Evolutionary conservation across 805 yeast species (phyloP), one percentile per base, ranked within the genome.

Genomic region (Saccharomycopsis fibuligera): DNA sequence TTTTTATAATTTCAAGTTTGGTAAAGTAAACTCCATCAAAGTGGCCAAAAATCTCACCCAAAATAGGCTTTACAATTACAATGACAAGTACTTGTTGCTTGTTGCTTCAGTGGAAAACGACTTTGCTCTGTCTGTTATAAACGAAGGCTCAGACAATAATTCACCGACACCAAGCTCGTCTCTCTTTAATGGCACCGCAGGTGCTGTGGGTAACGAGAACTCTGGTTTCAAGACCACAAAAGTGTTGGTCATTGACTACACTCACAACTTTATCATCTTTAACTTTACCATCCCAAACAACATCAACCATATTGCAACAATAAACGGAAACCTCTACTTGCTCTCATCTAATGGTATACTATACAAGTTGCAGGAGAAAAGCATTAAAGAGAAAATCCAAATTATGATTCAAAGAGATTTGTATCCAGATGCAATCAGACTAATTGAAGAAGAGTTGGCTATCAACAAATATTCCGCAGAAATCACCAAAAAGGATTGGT

Each of bases 341-440:
- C 63, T 90, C 12, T 78, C 88, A 2, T 68, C 82, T 1, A 95
- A 89, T 61, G 96, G 96, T 0, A 65, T 84, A 2, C 65, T 91
- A 5, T 81, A 83, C 59, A 74, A 74, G 50, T 63, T 88, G 14
- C 78, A 75, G 38, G 95, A 87, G 58, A 83, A 81, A 56, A 67
- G 81, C 0, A 59, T 84, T 8, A 68, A 74, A n/a, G 80, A 81
- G 45, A 86, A 86, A 58, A 68, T 93, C 9, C 81, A 81, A 19
- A 74, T 81, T 5, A 73, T 88, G 5, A 69, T 81, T 21, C 83
- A 81, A 54, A 71, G 91, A 46, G 85, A 86, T 37, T 66, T 87
- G 9, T 90, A 75, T 57, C 74, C 79, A 12, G 72, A 83, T 47
- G 96, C 97, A 0, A 74, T 86, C 33, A 73, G 76, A 47, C 64